Percentiles rank a stretch among this genome's conserved stretches.
phyloP scores from a whole-genome alignment of 2,329 filamentous ascomycete genomes.

The Chaetomiaceae sp. region DNA sequence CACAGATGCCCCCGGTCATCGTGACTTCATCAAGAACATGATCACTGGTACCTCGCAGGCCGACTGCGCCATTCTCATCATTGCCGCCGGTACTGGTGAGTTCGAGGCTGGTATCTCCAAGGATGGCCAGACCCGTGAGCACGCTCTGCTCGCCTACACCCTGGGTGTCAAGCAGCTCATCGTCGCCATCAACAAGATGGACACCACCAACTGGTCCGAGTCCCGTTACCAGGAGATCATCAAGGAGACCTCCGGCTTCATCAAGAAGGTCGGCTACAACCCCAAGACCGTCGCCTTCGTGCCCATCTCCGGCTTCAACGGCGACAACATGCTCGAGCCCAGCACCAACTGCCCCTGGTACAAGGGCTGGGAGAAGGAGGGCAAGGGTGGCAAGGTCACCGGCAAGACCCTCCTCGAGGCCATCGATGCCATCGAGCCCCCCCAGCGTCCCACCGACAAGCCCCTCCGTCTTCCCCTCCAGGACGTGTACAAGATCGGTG shows the following conservation, averaged over 20 bases:
- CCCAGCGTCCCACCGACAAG: slow-evolving; percentile 94
- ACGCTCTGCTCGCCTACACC: slow-evolving; percentile 99
- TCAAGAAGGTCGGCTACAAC: slow-evolving; percentile 99
- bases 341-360: slow-evolving; percentile 98
- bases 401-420: slow-evolving; percentile 99
- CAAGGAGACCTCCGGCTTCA: slow-evolving; percentile 99
- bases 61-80: slow-evolving; percentile 99
- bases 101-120: slow-evolving; percentile 99
- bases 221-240: slow-evolving; percentile 96
- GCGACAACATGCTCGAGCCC: slow-evolving; percentile 96
- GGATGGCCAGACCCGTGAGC: slow-evolving; percentile 99
- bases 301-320: slow-evolving; percentile 99
- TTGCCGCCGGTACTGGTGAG: slow-evolving; percentile 99
- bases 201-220: slow-evolving; percentile 98
- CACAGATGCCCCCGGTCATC: slow-evolving; percentile 92
- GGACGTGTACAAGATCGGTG: slow-evolving; percentile 99
- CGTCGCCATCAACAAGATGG: slow-evolving; percentile 99
- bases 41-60: slow-evolving; percentile 99
- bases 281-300: slow-evolving; percentile 98
- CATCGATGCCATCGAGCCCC: slow-evolving; percentile 93
- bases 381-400: slow-evolving; percentile 75
- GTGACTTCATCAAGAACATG: slow-evolving; percentile 99
- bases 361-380: slow-evolving; percentile 99
- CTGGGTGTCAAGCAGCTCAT: slow-evolving; percentile 99
- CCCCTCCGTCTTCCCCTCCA: slow-evolving; percentile 99